These are phyloP conservation scores for Thelephora aurantiotincta DNA, from an alignment of 768 basidiomycete species.

Conservation along the genomic window DNA sequence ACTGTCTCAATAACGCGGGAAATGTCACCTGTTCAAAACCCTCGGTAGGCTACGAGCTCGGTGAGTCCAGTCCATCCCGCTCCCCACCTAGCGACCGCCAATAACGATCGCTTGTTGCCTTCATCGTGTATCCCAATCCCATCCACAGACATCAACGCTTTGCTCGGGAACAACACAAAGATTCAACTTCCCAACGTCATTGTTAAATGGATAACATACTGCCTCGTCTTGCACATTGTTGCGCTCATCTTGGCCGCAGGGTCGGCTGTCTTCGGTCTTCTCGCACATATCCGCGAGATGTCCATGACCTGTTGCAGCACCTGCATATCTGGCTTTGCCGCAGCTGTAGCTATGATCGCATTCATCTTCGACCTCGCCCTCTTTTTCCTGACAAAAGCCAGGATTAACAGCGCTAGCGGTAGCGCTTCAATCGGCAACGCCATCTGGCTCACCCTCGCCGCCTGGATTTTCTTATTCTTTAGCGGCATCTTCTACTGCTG, in stretches of 20 bases:
- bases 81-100: not conserved
- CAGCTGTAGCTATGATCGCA: constrained; percentile 64
- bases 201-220: constrained; percentile 94
- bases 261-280: constrained; percentile 68
- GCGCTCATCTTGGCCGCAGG: constrained; percentile 63
- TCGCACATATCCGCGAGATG: constrained; percentile 81
- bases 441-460: constrained; percentile 82
- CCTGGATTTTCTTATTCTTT: constrained; percentile 79
- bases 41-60: constrained; percentile 74
- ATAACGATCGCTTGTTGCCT: not conserved
- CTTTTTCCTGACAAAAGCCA: constrained; percentile 79
- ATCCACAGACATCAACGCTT: constrained; percentile 59
- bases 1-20: constrained; percentile 49
- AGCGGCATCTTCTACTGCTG: constrained; percentile 79
- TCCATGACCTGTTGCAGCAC: constrained; percentile 76
- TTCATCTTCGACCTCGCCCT: constrained; percentile 88
- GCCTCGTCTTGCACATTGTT: constrained; percentile 82
- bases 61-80: constrained; percentile 29
- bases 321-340: constrained; percentile 70
- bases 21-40: constrained; percentile 65
- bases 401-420: constrained; percentile 64
- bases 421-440: constrained; percentile 74
- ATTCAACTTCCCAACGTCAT: constrained; percentile 69
- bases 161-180: constrained; percentile 53
- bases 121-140: not conserved